Conservation (phyloP, 2,329 filamentous ascomycete species). For the Elsinoe batatas region DNA sequence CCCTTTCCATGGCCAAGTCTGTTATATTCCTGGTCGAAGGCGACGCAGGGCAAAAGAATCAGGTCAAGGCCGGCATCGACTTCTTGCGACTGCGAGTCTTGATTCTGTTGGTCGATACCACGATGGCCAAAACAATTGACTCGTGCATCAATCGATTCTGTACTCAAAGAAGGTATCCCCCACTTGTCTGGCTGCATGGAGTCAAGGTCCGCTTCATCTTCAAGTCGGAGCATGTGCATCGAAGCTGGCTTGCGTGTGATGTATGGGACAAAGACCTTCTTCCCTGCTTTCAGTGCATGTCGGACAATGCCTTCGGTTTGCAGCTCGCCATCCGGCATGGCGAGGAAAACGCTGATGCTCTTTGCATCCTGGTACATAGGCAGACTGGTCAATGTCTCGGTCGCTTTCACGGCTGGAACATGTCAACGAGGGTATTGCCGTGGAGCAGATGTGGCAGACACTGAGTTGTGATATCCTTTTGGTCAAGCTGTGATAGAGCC, state of each 20-base stretch:
- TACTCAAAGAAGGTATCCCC: conserved; percentile 83
- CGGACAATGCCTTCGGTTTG: conserved; percentile 74
- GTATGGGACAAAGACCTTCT: conserved; percentile 86
- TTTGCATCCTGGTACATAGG: conserved; percentile 65
- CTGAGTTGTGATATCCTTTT: conserved; percentile 56
- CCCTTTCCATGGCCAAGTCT: conserved; percentile 89
- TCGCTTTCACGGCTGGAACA: conserved; percentile 52
- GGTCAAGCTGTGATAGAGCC: conserved; percentile 50
- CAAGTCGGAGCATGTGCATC: conserved; percentile 91
- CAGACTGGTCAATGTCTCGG: conserved; percentile 54
- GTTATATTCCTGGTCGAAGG: conserved; percentile 67
- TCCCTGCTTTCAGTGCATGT: conserved; percentile 66
- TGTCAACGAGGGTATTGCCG: conserved; percentile 11
- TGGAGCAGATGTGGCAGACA: conserved; percentile 45
- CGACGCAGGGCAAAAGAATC: conserved; percentile 85
- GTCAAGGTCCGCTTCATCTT: conserved; percentile 66
- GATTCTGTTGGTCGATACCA: conserved; percentile 31
- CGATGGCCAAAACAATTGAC: conserved; percentile 63
- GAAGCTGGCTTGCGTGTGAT: conserved; percentile 58
- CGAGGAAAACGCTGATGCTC: conserved; percentile 77
- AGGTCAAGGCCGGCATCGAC: conserved; percentile 56
- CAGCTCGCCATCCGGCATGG: conserved; percentile 82
- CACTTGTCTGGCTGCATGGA: conserved; percentile 69
- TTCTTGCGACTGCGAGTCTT: conserved; percentile 8
- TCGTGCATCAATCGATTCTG: conserved; percentile 53